Conservation (phyloP, 1,139 yeast genomes). For the Arxiozyma slooffiae region DNA sequence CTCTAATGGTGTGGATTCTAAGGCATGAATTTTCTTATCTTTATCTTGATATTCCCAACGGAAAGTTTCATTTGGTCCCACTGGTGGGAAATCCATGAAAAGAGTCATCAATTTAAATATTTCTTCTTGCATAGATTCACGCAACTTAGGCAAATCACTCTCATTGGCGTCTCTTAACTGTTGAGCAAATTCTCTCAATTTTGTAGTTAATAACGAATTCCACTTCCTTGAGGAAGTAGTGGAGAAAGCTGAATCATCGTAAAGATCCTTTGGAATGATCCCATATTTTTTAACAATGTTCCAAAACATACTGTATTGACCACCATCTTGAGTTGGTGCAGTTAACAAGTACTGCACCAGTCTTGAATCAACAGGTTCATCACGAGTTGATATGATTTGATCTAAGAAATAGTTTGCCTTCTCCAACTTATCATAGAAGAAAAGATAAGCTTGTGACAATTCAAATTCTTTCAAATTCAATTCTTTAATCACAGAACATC, state of each 20-base stretch:
- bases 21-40: constrained; percentile 48
- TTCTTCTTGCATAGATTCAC: constrained; percentile 46
- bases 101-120: constrained; percentile 55
- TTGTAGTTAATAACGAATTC: constrained; percentile 54
- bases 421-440: constrained; percentile 66
- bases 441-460: constrained; percentile 61
- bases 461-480: constrained; percentile 62
- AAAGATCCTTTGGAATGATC: constrained; percentile 58
- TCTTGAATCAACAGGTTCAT: constrained; percentile 57
- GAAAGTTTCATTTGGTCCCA: constrained; percentile 51
- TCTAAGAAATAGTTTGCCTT: constrained; percentile 70
- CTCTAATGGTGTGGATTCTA: constrained; percentile 51
- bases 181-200: constrained; percentile 68
- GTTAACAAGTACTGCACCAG: constrained; percentile 51
- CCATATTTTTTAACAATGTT: constrained; percentile 72
- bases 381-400: constrained; percentile 57
- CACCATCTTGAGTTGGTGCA: constrained; percentile 70
- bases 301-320: constrained; percentile 76
- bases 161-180: constrained; percentile 42
- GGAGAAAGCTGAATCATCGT: constrained; percentile 55
- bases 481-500: constrained; percentile 52
- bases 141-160: constrained; percentile 31
- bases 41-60: constrained; percentile 69
- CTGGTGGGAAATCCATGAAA: constrained; percentile 68
- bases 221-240: constrained; percentile 48